phyloP scores from a whole-genome alignment of 139 green algal species.

The Ettlia oleoabundans region DNA sequence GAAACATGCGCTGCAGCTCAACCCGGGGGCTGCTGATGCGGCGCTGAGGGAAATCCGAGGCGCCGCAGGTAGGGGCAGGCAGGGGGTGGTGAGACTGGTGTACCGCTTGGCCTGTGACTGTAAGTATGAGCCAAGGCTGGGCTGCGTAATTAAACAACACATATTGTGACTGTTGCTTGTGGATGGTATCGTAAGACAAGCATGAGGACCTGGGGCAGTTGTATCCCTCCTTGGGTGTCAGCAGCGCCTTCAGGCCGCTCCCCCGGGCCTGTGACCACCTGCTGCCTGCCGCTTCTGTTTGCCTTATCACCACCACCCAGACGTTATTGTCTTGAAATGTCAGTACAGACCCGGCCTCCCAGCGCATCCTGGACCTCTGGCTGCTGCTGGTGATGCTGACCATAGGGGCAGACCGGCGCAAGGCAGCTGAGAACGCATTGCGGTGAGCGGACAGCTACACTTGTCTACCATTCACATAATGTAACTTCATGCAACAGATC shows the following conservation, averaged over 20 bases:
- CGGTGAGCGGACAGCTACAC: slow-evolving; percentile 16
- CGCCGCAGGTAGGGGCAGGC: slow-evolving; percentile 11
- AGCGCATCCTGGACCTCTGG: slow-evolving; percentile 47
- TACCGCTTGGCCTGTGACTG: neutral
- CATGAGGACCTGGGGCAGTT: no score
- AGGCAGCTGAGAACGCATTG: slow-evolving; percentile 34
- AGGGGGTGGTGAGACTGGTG: neutral
- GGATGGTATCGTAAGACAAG: no score
- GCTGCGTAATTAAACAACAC: neutral
- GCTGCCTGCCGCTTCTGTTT: no score
- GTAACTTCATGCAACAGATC: no score
- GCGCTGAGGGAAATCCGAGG: slow-evolving; percentile 30
- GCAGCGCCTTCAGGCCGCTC: no score
- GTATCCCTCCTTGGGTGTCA: no score
- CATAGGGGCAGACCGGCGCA: slow-evolving; percentile 15
- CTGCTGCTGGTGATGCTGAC: slow-evolving; percentile 39
- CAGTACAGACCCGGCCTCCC: slow-evolving; percentile 20
- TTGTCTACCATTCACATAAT: neutral
- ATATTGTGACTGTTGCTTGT: neutral
- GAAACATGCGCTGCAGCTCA: slow-evolving; percentile 48
- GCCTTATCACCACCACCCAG: no score
- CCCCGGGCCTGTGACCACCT: no score
- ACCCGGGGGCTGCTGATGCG: slow-evolving; percentile 23
- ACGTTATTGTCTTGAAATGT: neutral
- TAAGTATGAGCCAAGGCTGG: neutral